These are phyloP conservation scores for Fragaria ananassa DNA, from an alignment of 306 rosid species.

Conservation along the genomic window DNA sequence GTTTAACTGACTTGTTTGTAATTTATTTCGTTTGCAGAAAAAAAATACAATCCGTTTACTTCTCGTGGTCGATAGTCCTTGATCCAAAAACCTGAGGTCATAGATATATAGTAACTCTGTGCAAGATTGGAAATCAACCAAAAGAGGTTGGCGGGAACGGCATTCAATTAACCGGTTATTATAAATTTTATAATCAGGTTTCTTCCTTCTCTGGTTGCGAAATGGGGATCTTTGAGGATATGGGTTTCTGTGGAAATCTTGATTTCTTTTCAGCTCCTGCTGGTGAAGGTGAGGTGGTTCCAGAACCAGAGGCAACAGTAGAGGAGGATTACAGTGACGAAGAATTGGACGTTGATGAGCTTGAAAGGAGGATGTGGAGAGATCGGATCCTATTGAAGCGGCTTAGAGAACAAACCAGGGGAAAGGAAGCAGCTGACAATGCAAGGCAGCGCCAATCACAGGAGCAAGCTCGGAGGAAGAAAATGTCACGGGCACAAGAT, in stretches of 20 bases:
- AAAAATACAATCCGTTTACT: neutral
- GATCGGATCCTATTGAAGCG: slow-evolving; percentile 56
- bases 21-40: slow-evolving; percentile 13
- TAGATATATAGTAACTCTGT: neutral
- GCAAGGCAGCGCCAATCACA: slow-evolving; percentile 70
- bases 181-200: neutral
- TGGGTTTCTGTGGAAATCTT: slow-evolving; percentile 57
- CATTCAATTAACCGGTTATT: neutral
- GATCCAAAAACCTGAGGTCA: neutral
- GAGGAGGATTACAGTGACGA: slow-evolving; percentile 69
- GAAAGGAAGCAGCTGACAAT: slow-evolving; percentile 52
- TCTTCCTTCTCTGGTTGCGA: neutral
- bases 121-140: neutral
- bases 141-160: neutral
- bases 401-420: slow-evolving; percentile 53
- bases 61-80: neutral
- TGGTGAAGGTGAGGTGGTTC: slow-evolving; percentile 45
- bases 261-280: slow-evolving; percentile 51
- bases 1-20: neutral
- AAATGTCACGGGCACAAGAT: slow-evolving; percentile 90
- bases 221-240: slow-evolving; percentile 64
- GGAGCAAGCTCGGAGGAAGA: slow-evolving; percentile 84
- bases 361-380: slow-evolving; percentile 82
- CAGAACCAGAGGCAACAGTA: slow-evolving; percentile 42
- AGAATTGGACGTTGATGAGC: slow-evolving; percentile 62